Base-by-base conservation (phyloP, 148 eudicot genomes). In the Rhododendron vialii region DNA sequence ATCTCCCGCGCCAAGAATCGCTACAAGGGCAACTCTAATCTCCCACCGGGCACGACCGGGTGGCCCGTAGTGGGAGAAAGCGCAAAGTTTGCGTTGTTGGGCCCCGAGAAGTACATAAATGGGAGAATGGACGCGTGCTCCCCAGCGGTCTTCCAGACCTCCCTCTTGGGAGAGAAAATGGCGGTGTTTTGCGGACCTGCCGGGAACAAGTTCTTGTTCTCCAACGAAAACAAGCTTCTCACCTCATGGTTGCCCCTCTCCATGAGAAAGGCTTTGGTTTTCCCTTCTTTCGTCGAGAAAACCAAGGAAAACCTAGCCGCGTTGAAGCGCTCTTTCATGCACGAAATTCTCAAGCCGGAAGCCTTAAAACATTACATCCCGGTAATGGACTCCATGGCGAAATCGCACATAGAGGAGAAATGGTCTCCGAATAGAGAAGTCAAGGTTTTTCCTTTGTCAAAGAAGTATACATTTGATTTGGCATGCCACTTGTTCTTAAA, bases 31-130 rank as follows among this genome's bases (percentile, higher is more conserved):
- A 38, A 38, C 41, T 38, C 41, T 17, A 63, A 83, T 30, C 81
- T 45, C 17, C 91, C 89, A 4, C 91, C 90, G 0, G 91, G 90
- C 63, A 47, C 88, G 14, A 84, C 63, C 13, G 91, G 90, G 61
- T 88, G 90, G 88, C 91, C 91, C 10, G 11, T 88, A 28, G 33
- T 90, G 5, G 91, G 91, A 38, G 90, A 90, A 85, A 90, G 55
- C 10, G 69, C 77, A 13, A 74, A 84, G 57, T 84, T 86, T 17
- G 82, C 63, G 11, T 33, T 84, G 20, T 67, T 35, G 55, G 91
- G 88, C 74, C 86, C 88, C 8, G 86, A 86, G 48, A 86, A 90
- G n/a, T 88, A 88, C 38, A 33, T 90, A 17, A 76, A 41, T 5
- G 85, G 85, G 2, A 81, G 91, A 59, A 88, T 86, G 87, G 71